Evolutionary conservation across 106 monocot genomes (phyloP), one percentile per base, ranked within the genome.

Genomic region (Allium cepa): DNA sequence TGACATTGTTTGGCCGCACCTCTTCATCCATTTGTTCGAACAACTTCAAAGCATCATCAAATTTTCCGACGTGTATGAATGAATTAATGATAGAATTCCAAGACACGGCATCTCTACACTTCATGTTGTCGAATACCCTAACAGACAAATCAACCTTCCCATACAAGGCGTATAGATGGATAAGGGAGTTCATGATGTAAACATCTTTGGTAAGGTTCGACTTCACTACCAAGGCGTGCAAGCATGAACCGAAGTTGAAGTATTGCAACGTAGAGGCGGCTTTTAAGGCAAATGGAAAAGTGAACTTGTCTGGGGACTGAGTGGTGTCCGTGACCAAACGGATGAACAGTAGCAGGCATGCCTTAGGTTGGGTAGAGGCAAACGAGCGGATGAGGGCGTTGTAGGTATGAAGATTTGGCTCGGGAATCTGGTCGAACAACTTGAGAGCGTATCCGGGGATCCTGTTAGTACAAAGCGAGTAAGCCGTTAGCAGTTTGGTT

Each of bases 11-110:
- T 0, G 84, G 84, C 47, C 4, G 56, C 14, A 83, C 49, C 53
- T 60, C 50, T 50, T 48, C 53, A 26, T 67, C 50, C 88, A 88
- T 84, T 59, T 65, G 53, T 56, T 12, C 14, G 55, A 84, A 88
- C 26, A 84, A 14, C 13, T 73, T 56, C 63, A 88, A 47, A 8
- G 77, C 81, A 63, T 79, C 84, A 11, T 84, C 78, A 26, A 28
- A 72, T 11, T 7, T 67, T 7, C 61, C 76, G 0, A 71, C 58
- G 13, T 64, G 64, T 4, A 70, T 58, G 62, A 79, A 68, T 9
- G 70, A 78, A 14, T 69, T 45, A 67, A 88, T 81, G 26, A 84
- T 71, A 0, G 84, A 81, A 63, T 88, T 88, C 88, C 88, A 84
- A 2, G 84, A 84, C 15, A 88, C 84, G 22, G 79, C 76, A 47